phyloP scores from a whole-genome alignment of 768 basidiomycete species.

The Psilocybe sp. region DNA sequence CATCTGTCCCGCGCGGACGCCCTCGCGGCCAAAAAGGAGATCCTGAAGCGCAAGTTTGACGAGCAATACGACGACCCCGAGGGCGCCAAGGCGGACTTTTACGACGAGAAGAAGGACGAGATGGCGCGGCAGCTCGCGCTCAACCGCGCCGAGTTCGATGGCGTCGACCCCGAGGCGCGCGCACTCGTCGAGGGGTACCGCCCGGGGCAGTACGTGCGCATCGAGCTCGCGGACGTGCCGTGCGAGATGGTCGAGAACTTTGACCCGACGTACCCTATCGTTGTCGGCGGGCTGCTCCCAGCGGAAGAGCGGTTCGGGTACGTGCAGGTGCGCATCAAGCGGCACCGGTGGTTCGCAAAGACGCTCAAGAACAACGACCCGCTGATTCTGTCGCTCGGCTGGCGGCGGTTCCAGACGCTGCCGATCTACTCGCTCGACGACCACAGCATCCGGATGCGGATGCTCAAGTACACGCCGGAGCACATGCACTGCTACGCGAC shows the following conservation, averaged over 20 bases:
- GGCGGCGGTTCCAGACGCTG: constrained; percentile 93
- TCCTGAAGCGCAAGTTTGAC: constrained; percentile 92
- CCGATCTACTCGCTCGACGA: constrained; percentile 98
- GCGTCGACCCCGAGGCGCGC: constrained; percentile 72
- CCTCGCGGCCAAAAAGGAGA: constrained; percentile 85
- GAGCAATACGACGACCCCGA: constrained; percentile 94
- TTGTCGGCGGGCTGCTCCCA: constrained; percentile 87
- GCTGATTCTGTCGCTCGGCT: constrained; percentile 93
- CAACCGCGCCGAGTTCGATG: constrained; percentile 84
- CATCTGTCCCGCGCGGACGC: constrained; percentile 41
- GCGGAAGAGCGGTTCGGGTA: constrained; percentile 92
- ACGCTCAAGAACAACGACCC: constrained; percentile 98
- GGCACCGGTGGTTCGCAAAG: constrained; percentile 89
- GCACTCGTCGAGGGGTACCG: constrained; percentile 86
- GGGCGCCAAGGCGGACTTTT: constrained; percentile 78
- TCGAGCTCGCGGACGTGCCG: constrained; percentile 83
- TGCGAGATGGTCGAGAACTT: constrained; percentile 93
- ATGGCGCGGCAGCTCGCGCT: constrained; percentile 81
- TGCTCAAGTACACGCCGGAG: constrained; percentile 99
- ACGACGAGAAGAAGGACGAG: constrained; percentile 88
- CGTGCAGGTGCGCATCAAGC: constrained; percentile 92
- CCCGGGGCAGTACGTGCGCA: constrained; percentile 89
- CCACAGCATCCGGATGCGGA: constrained; percentile 96
- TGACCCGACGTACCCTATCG: constrained; percentile 85
- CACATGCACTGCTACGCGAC: constrained; percentile 99